phyloP scores from a whole-genome alignment of 192 early-diverging fungal genomes.

The Coemansia sp. region DNA sequence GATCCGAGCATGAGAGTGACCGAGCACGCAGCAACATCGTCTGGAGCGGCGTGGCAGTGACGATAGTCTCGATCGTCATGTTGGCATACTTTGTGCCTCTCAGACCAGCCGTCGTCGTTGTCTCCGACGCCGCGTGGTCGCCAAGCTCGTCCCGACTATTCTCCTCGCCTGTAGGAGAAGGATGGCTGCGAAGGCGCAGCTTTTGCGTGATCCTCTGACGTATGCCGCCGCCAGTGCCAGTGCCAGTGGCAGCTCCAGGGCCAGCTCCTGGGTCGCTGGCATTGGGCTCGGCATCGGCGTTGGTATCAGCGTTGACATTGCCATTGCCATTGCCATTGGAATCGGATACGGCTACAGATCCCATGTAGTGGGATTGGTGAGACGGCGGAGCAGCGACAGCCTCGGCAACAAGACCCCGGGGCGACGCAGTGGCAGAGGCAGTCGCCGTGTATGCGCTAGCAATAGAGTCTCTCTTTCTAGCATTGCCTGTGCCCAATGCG shows the following conservation, averaged over 20 bases:
- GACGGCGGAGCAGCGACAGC: constrained; percentile 11
- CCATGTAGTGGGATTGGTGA: constrained; percentile 14
- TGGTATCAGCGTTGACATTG: neutral
- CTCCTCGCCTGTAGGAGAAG: neutral
- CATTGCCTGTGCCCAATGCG: neutral
- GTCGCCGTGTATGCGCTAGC: constrained; percentile 3
- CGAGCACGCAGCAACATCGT: constrained; percentile 36
- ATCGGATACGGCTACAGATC: neutral
- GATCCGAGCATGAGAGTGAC: constrained; percentile 15
- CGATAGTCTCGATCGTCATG: constrained; percentile 32
- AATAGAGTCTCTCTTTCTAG: constrained; percentile 8
- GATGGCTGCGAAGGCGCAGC: constrained; percentile 29
- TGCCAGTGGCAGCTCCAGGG: no score
- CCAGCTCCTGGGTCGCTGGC: no score
- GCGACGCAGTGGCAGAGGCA: constrained; percentile 4
- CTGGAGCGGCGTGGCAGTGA: constrained; percentile 42
- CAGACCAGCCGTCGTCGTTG: constrained; percentile 15
- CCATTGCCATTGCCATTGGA: neutral
- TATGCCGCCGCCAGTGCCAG: constrained; percentile 9
- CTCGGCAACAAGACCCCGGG: constrained; percentile 10
- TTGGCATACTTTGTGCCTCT: constrained; percentile 35
- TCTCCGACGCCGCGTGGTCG: neutral
- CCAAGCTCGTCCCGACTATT: neutral
- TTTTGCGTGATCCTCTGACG: constrained; percentile 29
- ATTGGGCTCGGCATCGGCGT: neutral